Base-by-base conservation (phyloP, 2,329 filamentous ascomycete species). In the Bipolaris gigantea region DNA sequence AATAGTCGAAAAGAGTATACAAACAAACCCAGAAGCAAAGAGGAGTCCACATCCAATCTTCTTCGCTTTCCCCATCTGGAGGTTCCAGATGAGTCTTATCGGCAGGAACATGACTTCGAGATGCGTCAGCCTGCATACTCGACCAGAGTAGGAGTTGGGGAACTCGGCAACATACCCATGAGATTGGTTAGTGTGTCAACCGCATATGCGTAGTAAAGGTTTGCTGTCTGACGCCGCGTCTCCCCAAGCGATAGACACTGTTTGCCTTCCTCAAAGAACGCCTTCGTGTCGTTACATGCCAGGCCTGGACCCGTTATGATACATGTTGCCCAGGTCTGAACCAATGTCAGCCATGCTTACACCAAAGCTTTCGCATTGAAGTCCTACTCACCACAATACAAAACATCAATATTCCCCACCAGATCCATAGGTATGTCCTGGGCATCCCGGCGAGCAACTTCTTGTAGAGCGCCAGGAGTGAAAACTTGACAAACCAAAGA, bases 401-500 rank as follows among this genome's bases (percentile, higher is more conserved):
- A 50, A 76, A 75, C 1, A 62, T 50, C 23, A 74, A 19, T 2
- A 76, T 67, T 5, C 50, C 60, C 72, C 72, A 74, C 76, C 75
- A 78, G 41, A 74, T 61, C 25, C 60, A 68, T 21, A 69, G 62
- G 34, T 75, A 73, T 19, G 52, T 48, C 2, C 59, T 63, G 3
- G 55, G 55, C 15, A 75, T 60, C 1, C 74, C 73, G 7, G 53
- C 56, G 45, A 77, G 60, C 15, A 77, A 57, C 19, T 71, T 67
- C 40, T 72, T 73, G 58, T 77, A 77, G 40, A 78, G 65, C 15
- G 71, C 65, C 45, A 78, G 62, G 32, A 78, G 61, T 5, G 71
- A 73, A 19, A 76, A 67, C 55, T 79, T 78, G 47, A 76, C 71
- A 33, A 72, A 64, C 74, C 73, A 77, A 5, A 78, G 65, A 16